Conservation (phyloP, 139 green algal species). For the Marvania coccoides region DNA sequence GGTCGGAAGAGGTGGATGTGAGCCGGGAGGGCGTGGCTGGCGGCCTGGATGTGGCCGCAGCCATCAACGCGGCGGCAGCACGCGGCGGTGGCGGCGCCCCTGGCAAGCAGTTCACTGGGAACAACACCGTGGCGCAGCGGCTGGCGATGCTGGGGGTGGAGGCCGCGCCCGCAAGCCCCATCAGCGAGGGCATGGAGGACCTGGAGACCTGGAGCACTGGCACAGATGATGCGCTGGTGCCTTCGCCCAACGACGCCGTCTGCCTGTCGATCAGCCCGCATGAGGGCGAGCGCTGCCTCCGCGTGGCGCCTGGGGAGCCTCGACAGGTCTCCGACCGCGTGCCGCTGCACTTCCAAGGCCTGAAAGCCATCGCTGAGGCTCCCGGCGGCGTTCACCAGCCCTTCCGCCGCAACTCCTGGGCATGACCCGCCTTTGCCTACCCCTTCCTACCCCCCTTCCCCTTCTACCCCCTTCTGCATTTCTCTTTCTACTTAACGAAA, state of each 20-base stretch:
- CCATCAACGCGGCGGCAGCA: conserved; percentile 3
- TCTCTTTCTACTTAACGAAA: neutral
- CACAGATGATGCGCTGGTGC: neutral
- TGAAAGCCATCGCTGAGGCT: no score
- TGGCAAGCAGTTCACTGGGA: neutral
- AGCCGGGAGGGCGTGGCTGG: neutral
- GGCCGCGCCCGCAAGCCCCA: neutral
- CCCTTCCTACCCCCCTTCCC: neutral
- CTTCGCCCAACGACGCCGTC: neutral
- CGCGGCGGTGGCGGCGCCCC: neutral
- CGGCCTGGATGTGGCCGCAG: neutral
- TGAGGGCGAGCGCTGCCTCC: no score
- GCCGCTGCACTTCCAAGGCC: conserved; percentile 4
- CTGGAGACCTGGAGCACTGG: neutral
- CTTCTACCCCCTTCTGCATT: neutral
- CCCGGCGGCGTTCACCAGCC: no score
- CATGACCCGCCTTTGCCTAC: neutral
- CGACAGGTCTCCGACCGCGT: neutral
- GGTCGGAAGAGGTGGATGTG: conserved; percentile 31
- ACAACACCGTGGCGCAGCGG: conserved; percentile 20
- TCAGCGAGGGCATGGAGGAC: conserved; percentile 11
- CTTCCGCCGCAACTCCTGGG: conserved; percentile 15
- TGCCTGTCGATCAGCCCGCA: neutral
- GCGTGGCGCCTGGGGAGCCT: neutral
- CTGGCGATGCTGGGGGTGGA: conserved; percentile 17